A percentile compares a stretch with the other conserved stretches of the same genome.
Evolutionary conservation across 176 grass and related monocot genomes (phyloP).

Genomic region (Juncus inflexus): DNA sequence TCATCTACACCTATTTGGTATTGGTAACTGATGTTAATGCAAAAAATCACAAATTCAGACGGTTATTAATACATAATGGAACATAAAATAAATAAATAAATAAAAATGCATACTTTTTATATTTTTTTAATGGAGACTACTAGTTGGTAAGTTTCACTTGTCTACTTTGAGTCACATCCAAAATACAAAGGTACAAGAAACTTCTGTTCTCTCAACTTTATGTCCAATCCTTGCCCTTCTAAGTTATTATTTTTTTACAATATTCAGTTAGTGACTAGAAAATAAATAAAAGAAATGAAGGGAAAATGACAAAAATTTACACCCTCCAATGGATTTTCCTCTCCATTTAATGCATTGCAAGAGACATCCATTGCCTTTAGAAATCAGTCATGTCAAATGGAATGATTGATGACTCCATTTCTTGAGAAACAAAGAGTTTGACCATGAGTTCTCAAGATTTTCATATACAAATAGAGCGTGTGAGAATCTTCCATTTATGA

Average conservation of each 20-base stretch:
- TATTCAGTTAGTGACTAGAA: slow-evolving; percentile 22
- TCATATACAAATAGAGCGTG: not conserved
- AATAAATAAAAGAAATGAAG: not conserved
- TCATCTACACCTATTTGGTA: no score
- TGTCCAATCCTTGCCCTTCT: slow-evolving; percentile 21
- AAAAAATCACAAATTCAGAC: no score
- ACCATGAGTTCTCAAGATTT: no score
- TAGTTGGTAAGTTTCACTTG: no score
- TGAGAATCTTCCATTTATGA: not conserved
- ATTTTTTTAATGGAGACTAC: no score
- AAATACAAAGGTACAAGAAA: slow-evolving; percentile 26
- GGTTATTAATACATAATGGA: no score
- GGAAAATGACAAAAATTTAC: slow-evolving; percentile 7
- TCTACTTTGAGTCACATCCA: slow-evolving; percentile 19
- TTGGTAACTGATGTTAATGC: no score
- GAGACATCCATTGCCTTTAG: not conserved
- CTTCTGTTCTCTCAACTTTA: slow-evolving; percentile 29
- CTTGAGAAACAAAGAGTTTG: no score
- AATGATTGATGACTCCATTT: not conserved
- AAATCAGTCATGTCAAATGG: not conserved
- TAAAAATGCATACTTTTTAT: no score
- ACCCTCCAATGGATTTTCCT: not conserved
- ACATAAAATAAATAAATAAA: no score
- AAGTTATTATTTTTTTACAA: slow-evolving; percentile 15
- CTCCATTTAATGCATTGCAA: not conserved